Base-by-base conservation (phyloP, 371 early-diverging fungal genomes). In the Cokeromyces recurvatus region DNA sequence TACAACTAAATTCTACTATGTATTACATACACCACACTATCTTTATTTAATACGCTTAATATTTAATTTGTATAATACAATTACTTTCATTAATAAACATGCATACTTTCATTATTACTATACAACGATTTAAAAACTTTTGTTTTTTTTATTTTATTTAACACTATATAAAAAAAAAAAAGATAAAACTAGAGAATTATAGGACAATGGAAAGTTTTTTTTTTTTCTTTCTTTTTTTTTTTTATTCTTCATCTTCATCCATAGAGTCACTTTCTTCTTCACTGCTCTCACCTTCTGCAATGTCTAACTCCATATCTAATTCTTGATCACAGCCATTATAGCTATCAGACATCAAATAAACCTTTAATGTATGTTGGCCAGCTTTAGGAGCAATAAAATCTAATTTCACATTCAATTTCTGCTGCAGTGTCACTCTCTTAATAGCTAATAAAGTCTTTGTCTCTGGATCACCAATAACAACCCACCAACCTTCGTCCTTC, bases 401-500 rank as follows among this genome's bases (percentile, higher is more conserved):
- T n/a, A 96, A 64, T 45, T 83, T 79, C 16, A 90, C 73, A 4
- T 60, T 62, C 22, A 88, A 68, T 44, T 74, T 68, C 20, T 82
- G 71, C 40, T 85, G 86, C 15, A 97, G 59, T 7, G 85, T 85
- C 20, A 92, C 77, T 15, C 96, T 76, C 79, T 95, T 96, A 64
- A 98, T 93, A 15, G 90, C 89, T 44, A 92, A 58, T 41, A 98
- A 66, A 0, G 86, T 66, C 70, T 94, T 92, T 4, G 80, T 70
- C 22, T 66, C 57, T 14, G 85, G 77, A 38, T 95, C 91, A 20
- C 92, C 96, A 38, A 98, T 62, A 3, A 98, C 89, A 48, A 96
- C 66, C 97, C 97, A 98, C 97, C 97, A 98, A 21, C 87, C 87
- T 68, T 97, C 98, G 32, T 90, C 89, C 78, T 94, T 92, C 69